A percentile compares a stretch with the other conserved stretches of the same genome.
Conservation (phyloP, 371 early-diverging fungal species). For the Mortierella sp. region DNA sequence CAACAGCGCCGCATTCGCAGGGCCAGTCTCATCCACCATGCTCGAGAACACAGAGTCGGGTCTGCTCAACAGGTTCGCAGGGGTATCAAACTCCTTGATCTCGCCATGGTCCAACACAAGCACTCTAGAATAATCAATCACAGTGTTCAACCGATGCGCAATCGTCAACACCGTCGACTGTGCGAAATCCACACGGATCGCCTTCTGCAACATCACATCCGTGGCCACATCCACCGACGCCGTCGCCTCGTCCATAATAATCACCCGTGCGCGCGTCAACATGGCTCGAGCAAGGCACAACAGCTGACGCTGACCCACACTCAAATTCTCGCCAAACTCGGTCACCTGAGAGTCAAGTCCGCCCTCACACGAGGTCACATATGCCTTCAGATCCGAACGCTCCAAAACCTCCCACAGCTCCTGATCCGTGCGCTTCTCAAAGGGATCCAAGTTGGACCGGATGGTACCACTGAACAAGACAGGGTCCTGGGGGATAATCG, state of each 20-base stretch:
- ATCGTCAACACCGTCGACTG: constrained; percentile 65
- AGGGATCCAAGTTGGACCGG: constrained; percentile 76
- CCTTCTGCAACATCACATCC: constrained; percentile 81
- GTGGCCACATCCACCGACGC: constrained; percentile 83
- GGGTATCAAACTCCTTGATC: constrained; percentile 75
- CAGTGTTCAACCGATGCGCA: constrained; percentile 72
- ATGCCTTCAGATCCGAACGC: constrained; percentile 61
- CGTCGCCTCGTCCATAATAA: constrained; percentile 90
- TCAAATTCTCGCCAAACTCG: constrained; percentile 67
- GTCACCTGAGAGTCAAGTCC: constrained; percentile 59
- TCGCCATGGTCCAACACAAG: constrained; percentile 78
- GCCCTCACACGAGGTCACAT: constrained; percentile 59
- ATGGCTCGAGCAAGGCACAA: constrained; percentile 67
- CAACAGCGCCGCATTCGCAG: constrained; percentile 55
- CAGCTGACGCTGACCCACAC: constrained; percentile 73
- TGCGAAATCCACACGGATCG: constrained; percentile 75
- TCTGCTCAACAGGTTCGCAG: constrained; percentile 57
- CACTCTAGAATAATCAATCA: constrained; percentile 78
- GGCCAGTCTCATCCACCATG: constrained; percentile 67
- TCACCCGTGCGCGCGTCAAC: constrained; percentile 73
- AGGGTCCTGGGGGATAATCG: constrained; percentile 78
- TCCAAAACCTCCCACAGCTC: constrained; percentile 78
- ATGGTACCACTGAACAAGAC: constrained; percentile 73
- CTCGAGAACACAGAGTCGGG: constrained; percentile 60
- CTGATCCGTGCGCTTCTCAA: constrained; percentile 65